These are phyloP conservation scores for Misopates orontium DNA, from an alignment of 257 asterid genomes.

Conservation along the genomic window DNA sequence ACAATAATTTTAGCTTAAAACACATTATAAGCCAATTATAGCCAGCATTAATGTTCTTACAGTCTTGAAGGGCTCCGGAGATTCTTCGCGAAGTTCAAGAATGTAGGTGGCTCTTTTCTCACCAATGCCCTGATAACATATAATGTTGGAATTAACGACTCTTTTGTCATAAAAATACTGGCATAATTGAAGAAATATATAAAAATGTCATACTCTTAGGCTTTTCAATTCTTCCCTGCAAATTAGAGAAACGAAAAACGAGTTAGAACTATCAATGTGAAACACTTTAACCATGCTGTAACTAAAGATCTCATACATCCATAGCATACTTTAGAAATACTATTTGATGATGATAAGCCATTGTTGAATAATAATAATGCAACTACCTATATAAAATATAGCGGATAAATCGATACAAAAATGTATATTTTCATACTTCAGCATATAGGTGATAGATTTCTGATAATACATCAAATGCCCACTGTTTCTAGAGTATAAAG, in stretches of 20 bases:
- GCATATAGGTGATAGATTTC: too few species aligned
- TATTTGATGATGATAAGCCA: too few species aligned
- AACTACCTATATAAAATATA: too few species aligned
- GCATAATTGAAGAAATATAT: background rate
- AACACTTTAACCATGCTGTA: background rate
- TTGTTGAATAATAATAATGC: too few species aligned
- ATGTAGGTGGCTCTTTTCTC: slow-evolving; percentile 79
- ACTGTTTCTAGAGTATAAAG: too few species aligned
- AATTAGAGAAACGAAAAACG: slow-evolving; percentile 10
- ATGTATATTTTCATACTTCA: too few species aligned
- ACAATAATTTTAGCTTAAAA: background rate
- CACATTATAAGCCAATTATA: background rate
- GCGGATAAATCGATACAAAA: too few species aligned
- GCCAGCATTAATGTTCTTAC: slow-evolving; percentile 41
- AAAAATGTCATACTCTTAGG: slow-evolving; percentile 46
- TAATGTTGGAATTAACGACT: slow-evolving; percentile 1
- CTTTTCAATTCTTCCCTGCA: slow-evolving; percentile 78
- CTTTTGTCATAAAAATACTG: background rate
- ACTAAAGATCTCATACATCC: background rate
- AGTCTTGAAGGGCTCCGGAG: slow-evolving; percentile 75
- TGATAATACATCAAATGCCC: too few species aligned
- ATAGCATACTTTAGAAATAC: background rate
- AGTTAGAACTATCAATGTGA: background rate
- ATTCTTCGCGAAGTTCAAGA: slow-evolving; percentile 70
- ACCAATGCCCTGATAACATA: slow-evolving; percentile 67